Conservation (phyloP, 1,284 basidiomycete species). For the Singerocomus inundabilis region DNA sequence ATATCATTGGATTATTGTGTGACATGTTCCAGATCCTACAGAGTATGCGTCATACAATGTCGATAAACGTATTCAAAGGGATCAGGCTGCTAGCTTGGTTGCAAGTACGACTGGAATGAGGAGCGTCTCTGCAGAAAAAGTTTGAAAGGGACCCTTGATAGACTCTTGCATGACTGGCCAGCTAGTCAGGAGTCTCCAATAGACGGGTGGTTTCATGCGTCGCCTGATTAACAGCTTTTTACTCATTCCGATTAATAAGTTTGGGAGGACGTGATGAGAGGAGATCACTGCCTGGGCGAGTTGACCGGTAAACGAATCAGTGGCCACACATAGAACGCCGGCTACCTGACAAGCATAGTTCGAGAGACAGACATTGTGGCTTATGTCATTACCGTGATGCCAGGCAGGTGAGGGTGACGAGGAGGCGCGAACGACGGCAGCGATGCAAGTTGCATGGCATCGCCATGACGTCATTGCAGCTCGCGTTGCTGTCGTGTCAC, state of each 20-base stretch:
- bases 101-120: slow-evolving; percentile 32
- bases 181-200: slow-evolving; percentile 8
- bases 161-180: background rate
- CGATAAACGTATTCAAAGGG: slow-evolving; percentile 30
- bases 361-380: too few relatives aligned
- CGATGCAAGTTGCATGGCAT: too few relatives aligned
- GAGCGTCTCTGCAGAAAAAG: slow-evolving; percentile 17
- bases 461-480: too few relatives aligned
- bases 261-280: slow-evolving; percentile 12
- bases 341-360: too few relatives aligned
- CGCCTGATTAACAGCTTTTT: too few relatives aligned
- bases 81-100: slow-evolving; percentile 24
- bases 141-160: background rate
- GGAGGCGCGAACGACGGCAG: too few relatives aligned
- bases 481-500: too few relatives aligned
- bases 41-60: slow-evolving; percentile 24
- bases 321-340: too few relatives aligned
- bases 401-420: too few relatives aligned
- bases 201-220: slow-evolving; percentile 13
- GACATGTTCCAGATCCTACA: slow-evolving; percentile 29
- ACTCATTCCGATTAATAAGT: too few relatives aligned
- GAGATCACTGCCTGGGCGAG: background rate
- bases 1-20: slow-evolving; percentile 10
- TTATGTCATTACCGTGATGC: too few relatives aligned
- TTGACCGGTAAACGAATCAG: too few relatives aligned